Conservation (phyloP, 2,329 filamentous ascomycete genomes). For the Phyllosticta citriasiana region DNA sequence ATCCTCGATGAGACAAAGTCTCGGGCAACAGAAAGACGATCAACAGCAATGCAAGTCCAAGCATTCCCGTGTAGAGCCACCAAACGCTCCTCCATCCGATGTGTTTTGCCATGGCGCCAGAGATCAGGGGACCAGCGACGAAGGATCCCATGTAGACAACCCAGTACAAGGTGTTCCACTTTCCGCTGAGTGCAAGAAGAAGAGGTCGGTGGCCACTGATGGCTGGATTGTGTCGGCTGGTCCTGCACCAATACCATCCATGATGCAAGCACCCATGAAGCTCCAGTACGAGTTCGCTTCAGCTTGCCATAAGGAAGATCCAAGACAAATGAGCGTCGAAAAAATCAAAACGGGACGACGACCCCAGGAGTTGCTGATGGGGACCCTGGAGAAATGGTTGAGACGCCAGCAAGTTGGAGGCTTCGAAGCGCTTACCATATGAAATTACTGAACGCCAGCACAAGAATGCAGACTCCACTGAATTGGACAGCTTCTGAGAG, state of each 20-base stretch:
- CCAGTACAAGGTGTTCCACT: conserved; percentile 53
- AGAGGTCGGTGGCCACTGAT: conserved; percentile 53
- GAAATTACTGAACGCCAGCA: conserved; percentile 51
- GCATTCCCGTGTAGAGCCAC: conserved; percentile 53
- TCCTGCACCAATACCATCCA: conserved; percentile 54
- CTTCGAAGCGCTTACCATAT: conserved; percentile 39
- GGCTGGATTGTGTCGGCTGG: conserved; percentile 54
- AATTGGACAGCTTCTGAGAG: conserved; percentile 47
- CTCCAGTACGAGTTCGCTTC: conserved; percentile 47
- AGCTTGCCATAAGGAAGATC: conserved; percentile 48
- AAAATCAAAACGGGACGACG: conserved; percentile 44
- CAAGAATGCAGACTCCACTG: conserved; percentile 46
- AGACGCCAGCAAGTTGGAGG: background rate
- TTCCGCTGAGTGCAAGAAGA: conserved; percentile 57
- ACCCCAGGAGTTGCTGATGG: conserved; percentile 45
- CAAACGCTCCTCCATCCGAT: conserved; percentile 54
- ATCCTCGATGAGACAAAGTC: conserved; percentile 46
- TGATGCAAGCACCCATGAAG: conserved; percentile 54
- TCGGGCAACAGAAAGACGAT: conserved; percentile 53
- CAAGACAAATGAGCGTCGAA: conserved; percentile 44
- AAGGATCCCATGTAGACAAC: conserved; percentile 52
- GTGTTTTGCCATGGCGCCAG: conserved; percentile 50
- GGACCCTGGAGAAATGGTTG: conserved; percentile 34
- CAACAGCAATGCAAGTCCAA: conserved; percentile 41
- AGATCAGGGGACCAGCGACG: conserved; percentile 49